Base-by-base conservation (phyloP, 2,329 filamentous ascomycete species). In the Tolypocladium nubicola region DNA sequence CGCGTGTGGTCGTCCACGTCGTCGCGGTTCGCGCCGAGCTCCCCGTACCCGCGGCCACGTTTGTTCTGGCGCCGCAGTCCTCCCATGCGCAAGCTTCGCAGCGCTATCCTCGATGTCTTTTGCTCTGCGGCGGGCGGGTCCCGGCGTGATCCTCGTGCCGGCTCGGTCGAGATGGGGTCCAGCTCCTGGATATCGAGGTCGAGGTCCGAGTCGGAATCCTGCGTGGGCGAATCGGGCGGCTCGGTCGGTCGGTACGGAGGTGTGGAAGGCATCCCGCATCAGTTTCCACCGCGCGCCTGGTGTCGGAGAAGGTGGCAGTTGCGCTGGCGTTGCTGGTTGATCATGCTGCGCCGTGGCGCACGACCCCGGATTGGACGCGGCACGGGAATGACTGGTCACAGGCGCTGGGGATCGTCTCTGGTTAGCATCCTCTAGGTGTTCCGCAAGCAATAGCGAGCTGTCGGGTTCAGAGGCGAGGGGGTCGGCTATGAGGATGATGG, bases 161-260 rank as follows among this genome's bases (percentile, higher is more conserved):
- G 66, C 64, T 68, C 66, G 62, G 68, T 67, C n/a, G 74, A 73
- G 59, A 73, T 68, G 68, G 89, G 88, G 68, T 92, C 88, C 63
- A 94, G 84, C 76, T 93, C 89, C 67, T 90, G 81, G 64, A 94
- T 80, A 65, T 92, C 87, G 66, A 94, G 82, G 69, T 93, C 88
- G 61, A 73, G 72, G 57, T 86, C 76, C 54, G 86, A 89, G 70
- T 92, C 88, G 68, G 86, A 89, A 68, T 91, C 87, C 73, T 85
- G 77, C 66, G 76, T 73, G 60, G 80, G 79, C 59, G 81, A 83
- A 73, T 87, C 84, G 72, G 85, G 85, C 67, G 82, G 80, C 70
- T 86, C 80, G 67, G 81, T 75, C 64, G 75, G 72, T 67, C 75
- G 77, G 69, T 79, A 77, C 39, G 76, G 70, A 57, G 74, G 74